Percentiles rank a stretch among this genome's conserved stretches.
Conservation (phyloP, 1,284 basidiomycete species). For the Ganoderma boninense region DNA sequence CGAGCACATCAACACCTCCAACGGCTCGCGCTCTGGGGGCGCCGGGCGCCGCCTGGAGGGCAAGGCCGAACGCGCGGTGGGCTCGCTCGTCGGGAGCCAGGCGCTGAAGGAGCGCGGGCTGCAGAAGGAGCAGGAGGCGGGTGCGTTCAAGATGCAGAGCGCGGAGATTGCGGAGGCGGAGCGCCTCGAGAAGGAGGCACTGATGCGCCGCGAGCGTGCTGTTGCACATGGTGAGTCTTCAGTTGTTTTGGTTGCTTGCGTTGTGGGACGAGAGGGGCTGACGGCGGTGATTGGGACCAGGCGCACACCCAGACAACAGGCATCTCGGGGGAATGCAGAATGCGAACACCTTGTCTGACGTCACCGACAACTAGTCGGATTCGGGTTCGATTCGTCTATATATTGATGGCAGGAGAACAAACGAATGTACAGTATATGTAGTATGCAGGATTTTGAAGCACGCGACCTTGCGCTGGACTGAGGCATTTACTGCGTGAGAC, state of each 20-base stretch:
- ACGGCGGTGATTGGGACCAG: slow-evolving; percentile 22
- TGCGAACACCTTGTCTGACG: slow-evolving; percentile 28
- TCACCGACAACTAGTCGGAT: slow-evolving; percentile 17
- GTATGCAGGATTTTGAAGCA: not conserved
- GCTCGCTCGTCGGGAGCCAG: slow-evolving; percentile 55
- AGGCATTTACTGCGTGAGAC: not conserved
- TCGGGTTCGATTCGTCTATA: slow-evolving; percentile 6
- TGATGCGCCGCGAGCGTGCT: slow-evolving; percentile 57
- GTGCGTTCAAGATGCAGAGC: slow-evolving; percentile 54
- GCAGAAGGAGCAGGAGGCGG: slow-evolving; percentile 64
- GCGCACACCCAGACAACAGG: slow-evolving; percentile 49
- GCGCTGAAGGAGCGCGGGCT: slow-evolving; percentile 58
- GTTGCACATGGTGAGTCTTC: slow-evolving; percentile 54
- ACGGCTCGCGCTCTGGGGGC: slow-evolving; percentile 18
- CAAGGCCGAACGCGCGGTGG: slow-evolving; percentile 59
- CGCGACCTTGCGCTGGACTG: not conserved
- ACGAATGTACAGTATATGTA: not conserved
- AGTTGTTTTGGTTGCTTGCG: not conserved
- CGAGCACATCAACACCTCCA: slow-evolving; percentile 32
- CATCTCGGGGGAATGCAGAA: slow-evolving; percentile 32
- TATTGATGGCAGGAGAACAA: too few species aligned
- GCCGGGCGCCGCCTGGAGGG: slow-evolving; percentile 47
- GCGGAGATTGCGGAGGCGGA: slow-evolving; percentile 62
- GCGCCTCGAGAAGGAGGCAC: slow-evolving; percentile 58
- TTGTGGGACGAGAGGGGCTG: not conserved